These are phyloP conservation scores for Aegilops umbellulata DNA, from an alignment of 176 grass and related monocot genomes.

Conservation along the genomic window DNA sequence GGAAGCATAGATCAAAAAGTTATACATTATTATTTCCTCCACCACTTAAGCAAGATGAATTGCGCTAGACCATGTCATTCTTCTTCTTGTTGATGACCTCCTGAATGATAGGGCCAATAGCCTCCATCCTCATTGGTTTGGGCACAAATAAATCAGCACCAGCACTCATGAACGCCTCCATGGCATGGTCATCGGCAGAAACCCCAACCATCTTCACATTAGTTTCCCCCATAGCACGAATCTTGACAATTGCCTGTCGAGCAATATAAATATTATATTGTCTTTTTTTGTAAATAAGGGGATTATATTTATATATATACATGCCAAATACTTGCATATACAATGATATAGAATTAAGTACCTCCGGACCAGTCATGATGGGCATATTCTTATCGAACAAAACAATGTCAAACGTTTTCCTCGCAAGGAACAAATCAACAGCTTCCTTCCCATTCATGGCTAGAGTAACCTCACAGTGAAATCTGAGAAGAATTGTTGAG, in stretches of 20 bases:
- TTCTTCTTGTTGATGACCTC: constrained; percentile 2
- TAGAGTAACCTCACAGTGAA: not conserved
- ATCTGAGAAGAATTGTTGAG: not conserved
- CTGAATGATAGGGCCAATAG: not conserved
- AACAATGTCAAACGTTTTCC: constrained; percentile 29
- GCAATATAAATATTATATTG: not conserved
- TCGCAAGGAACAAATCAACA: constrained; percentile 17
- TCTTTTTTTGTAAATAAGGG: not conserved
- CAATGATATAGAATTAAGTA: not conserved
- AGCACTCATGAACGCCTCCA: constrained; percentile 11
- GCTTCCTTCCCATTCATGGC: constrained; percentile 33
- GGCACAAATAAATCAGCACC: constrained; percentile 16
- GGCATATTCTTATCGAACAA: constrained; percentile 30
- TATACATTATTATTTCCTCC: not conserved
- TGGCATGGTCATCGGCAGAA: not conserved
- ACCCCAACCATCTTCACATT: constrained; percentile 29
- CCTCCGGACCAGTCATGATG: constrained; percentile 25
- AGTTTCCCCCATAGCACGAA: constrained; percentile 24
- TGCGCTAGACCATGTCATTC: not conserved
- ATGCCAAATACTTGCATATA: no score
- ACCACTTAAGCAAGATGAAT: not conserved
- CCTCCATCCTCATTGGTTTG: constrained; percentile 12
- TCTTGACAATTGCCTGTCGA: constrained; percentile 13
- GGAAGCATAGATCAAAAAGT: not conserved
- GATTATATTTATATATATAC: not conserved